Evolutionary conservation across 2,329 filamentous ascomycete genomes (phyloP).

Genomic region (Zalaria obscura): DNA sequence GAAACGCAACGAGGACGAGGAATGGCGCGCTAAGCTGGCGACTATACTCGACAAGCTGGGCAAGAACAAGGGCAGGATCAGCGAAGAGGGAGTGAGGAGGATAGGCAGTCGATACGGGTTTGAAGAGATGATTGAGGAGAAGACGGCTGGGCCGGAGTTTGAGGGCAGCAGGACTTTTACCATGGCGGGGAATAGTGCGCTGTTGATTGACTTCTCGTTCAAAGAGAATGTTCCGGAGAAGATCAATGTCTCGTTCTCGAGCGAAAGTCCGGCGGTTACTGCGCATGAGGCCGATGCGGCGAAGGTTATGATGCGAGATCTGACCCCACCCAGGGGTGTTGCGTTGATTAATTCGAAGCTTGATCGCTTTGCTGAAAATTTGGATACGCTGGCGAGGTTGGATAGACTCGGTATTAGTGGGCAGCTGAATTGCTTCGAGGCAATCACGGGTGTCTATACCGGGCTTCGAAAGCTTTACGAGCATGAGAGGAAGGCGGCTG

Average conservation of each 20-base stretch:
- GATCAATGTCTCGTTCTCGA: slow-evolving; percentile 49
- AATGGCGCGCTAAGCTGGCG: slow-evolving; percentile 38
- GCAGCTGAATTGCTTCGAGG: slow-evolving; percentile 63
- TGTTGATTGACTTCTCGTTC: slow-evolving; percentile 20
- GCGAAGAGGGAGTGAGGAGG: slow-evolving; percentile 60
- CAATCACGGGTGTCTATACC: slow-evolving; percentile 57
- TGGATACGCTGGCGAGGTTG: slow-evolving; percentile 53
- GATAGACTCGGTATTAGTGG: slow-evolving; percentile 59
- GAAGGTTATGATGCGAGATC: slow-evolving; percentile 50
- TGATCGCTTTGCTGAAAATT: slow-evolving; percentile 55
- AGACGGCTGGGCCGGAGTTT: slow-evolving; percentile 9
- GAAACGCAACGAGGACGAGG: slow-evolving; percentile 36
- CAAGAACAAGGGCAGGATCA: slow-evolving; percentile 45
- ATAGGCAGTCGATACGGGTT: slow-evolving; percentile 52
- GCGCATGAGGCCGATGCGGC: slow-evolving; percentile 48
- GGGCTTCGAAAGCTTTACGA: slow-evolving; percentile 56
- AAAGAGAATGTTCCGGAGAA: slow-evolving; percentile 26
- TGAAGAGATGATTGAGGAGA: slow-evolving; percentile 28
- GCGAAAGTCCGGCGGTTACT: slow-evolving; percentile 42
- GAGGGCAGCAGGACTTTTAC: slow-evolving; percentile 19
- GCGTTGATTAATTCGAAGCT: slow-evolving; percentile 56
- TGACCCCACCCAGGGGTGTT: slow-evolving; percentile 45
- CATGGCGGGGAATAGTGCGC: slow-evolving; percentile 18
- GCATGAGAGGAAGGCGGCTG: slow-evolving; percentile 47
- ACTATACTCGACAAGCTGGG: slow-evolving; percentile 35